Base-by-base conservation (phyloP, 371 early-diverging fungal genomes). In the Rhizopus arrhizus region DNA sequence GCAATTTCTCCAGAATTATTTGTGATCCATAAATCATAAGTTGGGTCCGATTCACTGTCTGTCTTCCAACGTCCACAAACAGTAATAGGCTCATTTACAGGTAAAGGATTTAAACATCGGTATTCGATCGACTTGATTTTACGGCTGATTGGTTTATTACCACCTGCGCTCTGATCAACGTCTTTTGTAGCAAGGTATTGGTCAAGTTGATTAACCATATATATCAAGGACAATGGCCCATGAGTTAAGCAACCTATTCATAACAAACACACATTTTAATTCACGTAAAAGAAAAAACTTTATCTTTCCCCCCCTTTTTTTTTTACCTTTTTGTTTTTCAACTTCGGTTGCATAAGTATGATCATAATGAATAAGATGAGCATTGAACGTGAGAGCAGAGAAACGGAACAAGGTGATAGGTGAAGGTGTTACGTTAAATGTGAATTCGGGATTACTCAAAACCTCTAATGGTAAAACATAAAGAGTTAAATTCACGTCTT, bases 311-410 rank as follows among this genome's bases (percentile, higher is more conserved):
- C 32, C 16, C 45, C 13, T 41, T 22, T 41, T 45, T 70, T 41
- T 22, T 41, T 45, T 70, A 76, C 83, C 83, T 56, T 84, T 82
- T 49, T 91, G 90, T 28, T 83, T 81, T 62, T 93, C 94, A 5
- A 82, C 66, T 16, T 81, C 64, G 29, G 78, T 77, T n/a, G 90
- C 84, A 64, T 92, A 92, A 3, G 62, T 61, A 41, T 81, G 72
- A 65, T 95, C 92, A 72, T 87, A 94, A 66, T 94, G 94, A 47
- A 95, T 93, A 34, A 80, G 80, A 66, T 95, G 94, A 47, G 86
- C 85, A 69, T 94, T 94, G 73, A 89, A 95, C 2, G 91, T 90
- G 53, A 93, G 59, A 13, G 95, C 93, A 22, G 93, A 92, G 72
- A 89, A 95, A 31, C 94, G 72, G 74, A 94, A 94, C 33, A 94